Conservation (phyloP, 164 flowering plant genomes). For the Vitis labrusca region DNA sequence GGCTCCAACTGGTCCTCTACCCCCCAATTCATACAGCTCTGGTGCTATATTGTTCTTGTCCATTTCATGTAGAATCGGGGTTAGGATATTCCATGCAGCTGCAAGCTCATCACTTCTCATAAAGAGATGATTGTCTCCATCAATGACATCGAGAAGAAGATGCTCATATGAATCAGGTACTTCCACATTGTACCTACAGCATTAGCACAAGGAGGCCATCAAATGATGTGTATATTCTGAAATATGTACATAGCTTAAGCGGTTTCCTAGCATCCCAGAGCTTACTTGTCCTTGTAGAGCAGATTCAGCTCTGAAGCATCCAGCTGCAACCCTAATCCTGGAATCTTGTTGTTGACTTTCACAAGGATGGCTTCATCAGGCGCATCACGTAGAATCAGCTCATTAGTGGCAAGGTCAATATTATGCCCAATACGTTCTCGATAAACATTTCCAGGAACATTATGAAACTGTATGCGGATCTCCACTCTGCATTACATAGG, state of each 20-base stretch:
- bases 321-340: constrained; percentile 58
- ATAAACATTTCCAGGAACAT: constrained; percentile 64
- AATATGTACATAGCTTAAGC: too few species aligned
- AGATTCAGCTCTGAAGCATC: constrained; percentile 63
- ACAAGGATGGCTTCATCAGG: constrained; percentile 74
- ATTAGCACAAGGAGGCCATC: constrained; percentile 1
- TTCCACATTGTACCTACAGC: constrained; percentile 50
- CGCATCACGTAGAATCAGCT: constrained; percentile 50
- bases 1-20: constrained; percentile 39
- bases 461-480: constrained; percentile 57
- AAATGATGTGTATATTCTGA: too few species aligned
- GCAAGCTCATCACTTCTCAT: constrained; percentile 66
- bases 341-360: constrained; percentile 64
- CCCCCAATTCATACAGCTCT: constrained; percentile 52
- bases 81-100: constrained; percentile 60
- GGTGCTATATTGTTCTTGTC: constrained; percentile 47
- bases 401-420: constrained; percentile 51
- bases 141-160: constrained; percentile 63
- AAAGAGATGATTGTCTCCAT: constrained; percentile 66
- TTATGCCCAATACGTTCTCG: constrained; percentile 46
- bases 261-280: not conserved
- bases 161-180: constrained; percentile 71
- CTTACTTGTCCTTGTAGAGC: constrained; percentile 62
- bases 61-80: constrained; percentile 51
- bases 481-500: constrained; percentile 40